Conservation (phyloP, 257 asterid genomes). For the Nicotiana tomentosiformis region DNA sequence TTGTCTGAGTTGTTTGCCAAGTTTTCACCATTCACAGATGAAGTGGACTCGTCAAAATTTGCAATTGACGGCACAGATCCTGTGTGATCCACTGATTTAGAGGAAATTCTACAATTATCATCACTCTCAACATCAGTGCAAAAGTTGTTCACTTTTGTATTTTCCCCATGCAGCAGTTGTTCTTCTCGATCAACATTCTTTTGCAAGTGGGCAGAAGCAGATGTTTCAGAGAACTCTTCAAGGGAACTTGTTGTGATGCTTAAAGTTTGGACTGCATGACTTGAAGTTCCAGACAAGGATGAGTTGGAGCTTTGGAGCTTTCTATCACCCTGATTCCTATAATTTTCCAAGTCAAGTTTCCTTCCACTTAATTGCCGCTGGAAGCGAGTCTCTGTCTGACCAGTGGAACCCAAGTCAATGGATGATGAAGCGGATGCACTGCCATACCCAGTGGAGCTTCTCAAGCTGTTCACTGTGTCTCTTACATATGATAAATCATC, state of each 20-base stretch:
- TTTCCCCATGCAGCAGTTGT: slow-evolving; percentile 36
- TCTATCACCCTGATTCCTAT: slow-evolving; percentile 41
- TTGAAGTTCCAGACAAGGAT: slow-evolving; percentile 70
- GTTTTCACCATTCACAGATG: slow-evolving; percentile 30
- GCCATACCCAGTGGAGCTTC: slow-evolving; percentile 74
- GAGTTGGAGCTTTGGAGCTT: slow-evolving; percentile 70
- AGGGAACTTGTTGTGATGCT: slow-evolving; percentile 41
- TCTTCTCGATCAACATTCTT: slow-evolving; percentile 37
- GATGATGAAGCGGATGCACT: slow-evolving; percentile 80
- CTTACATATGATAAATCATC: slow-evolving; percentile 74
- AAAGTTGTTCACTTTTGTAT: slow-evolving; percentile 37
- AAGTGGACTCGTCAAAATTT: slow-evolving; percentile 39
- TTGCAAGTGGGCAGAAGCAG: slow-evolving; percentile 27
- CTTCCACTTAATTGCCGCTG: slow-evolving; percentile 66
- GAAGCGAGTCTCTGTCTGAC: slow-evolving; percentile 43
- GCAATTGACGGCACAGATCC: slow-evolving; percentile 26
- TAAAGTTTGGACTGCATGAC: slow-evolving; percentile 44
- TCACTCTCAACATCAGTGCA: slow-evolving; percentile 45
- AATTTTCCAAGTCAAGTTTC: slow-evolving; percentile 59
- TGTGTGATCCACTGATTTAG: slow-evolving; percentile 26
- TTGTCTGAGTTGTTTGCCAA: slow-evolving; percentile 22
- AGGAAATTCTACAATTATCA: slow-evolving; percentile 23
- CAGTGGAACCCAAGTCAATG: slow-evolving; percentile 63
- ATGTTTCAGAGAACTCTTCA: slow-evolving; percentile 40
- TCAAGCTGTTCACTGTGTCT: slow-evolving; percentile 61